Percentiles rank a stretch among this genome's conserved stretches.
Evolutionary conservation across 345 rosid genomes (phyloP).

Genomic region (Eucalyptus albens): DNA sequence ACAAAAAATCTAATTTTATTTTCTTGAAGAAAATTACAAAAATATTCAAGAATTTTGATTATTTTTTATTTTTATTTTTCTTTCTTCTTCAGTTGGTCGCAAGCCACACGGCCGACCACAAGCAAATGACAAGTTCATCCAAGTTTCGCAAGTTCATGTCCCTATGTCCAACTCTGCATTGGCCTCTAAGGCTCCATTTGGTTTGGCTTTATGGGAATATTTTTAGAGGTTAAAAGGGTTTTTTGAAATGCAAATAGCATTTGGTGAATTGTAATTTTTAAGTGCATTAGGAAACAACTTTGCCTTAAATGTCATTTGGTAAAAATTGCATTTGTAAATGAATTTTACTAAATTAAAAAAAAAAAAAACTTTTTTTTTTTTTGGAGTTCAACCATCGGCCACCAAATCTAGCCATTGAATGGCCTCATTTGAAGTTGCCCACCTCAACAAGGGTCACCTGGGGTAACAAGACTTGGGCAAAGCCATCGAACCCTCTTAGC

Average conservation of each 20-base stretch:
- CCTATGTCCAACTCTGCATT: no score
- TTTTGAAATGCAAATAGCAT: rapidly evolving
- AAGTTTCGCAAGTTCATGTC: no score
- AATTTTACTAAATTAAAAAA: no score
- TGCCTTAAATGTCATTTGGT: rapidly evolving
- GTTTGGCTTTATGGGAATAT: no score
- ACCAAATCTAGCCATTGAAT: rapidly evolving
- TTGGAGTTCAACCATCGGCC: rapidly evolving
- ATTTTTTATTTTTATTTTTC: no score
- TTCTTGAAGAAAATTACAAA: no score
- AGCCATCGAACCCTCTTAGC: no score
- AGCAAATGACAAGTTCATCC: rapidly evolving
- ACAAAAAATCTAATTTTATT: rapidly evolving
- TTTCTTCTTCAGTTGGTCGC: rapidly evolving
- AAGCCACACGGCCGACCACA: rapidly evolving
- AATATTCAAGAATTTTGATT: no score
- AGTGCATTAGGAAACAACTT: rapidly evolving
- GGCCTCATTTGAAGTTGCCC: rapidly evolving
- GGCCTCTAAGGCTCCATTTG: rapidly evolving
- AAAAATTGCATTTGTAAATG: rapidly evolving
- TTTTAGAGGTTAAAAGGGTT: rapidly evolving
- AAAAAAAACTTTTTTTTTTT: no score
- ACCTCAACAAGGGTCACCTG: rapidly evolving
- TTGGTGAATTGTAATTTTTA: rapidly evolving
- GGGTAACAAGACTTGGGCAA: no score